phyloP scores from a whole-genome alignment of 2,329 filamentous ascomycete genomes.

The Tolypocladium tropicale region DNA sequence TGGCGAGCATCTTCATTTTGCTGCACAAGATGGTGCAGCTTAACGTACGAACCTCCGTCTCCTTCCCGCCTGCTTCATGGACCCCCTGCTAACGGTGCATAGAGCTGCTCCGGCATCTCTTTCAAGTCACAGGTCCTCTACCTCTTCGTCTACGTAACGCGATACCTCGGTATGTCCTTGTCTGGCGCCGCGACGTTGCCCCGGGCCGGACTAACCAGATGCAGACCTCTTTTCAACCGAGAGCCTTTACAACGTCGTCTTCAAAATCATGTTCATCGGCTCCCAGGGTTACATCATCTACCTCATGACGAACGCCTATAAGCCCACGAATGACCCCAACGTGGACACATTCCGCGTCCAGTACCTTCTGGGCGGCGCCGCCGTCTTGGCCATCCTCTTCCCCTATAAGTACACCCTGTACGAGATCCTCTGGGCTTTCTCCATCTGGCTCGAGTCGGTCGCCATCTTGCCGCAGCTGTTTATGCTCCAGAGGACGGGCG shows the following conservation, averaged over 20 bases:
- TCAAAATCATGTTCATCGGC: constrained; percentile 91
- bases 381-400: constrained; percentile 68
- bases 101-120: constrained; percentile 96
- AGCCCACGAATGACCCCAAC: constrained; percentile 93
- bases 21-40: constrained; percentile 94
- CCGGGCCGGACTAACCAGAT: neutral
- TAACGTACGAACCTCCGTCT: constrained; percentile 50
- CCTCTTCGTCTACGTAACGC: constrained; percentile 83
- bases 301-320: constrained; percentile 95
- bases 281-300: constrained; percentile 92
- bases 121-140: constrained; percentile 98
- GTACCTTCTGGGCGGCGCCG: constrained; percentile 78
- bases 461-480: constrained; percentile 96
- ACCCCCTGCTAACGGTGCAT: constrained; percentile 9
- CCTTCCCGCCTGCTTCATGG: neutral
- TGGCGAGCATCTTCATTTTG: constrained; percentile 87
- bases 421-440: constrained; percentile 95
- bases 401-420: constrained; percentile 73
- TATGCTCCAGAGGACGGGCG: constrained; percentile 93
- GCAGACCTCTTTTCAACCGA: constrained; percentile 77
- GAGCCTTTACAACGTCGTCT: constrained; percentile 83
- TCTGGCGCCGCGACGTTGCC: neutral
- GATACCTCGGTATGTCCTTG: constrained; percentile 67
- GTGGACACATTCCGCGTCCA: constrained; percentile 96
- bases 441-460: constrained; percentile 94